Evolutionary conservation across 176 grass and related monocot species (phyloP).

Genomic region (Rhipidocladum racemiflorum): DNA sequence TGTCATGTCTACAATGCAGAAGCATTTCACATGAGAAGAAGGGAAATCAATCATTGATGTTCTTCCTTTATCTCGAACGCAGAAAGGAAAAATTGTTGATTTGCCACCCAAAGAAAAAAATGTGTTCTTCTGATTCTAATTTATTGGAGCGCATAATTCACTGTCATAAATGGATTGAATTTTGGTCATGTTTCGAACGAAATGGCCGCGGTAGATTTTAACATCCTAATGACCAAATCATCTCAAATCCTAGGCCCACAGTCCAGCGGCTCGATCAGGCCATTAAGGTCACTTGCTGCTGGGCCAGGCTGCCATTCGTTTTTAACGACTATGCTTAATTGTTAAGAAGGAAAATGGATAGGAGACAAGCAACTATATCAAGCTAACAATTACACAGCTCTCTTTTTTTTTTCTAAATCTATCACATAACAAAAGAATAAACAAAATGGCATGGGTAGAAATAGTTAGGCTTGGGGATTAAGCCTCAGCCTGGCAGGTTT

Average conservation of each 20-base stretch:
- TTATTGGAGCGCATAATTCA: not conserved
- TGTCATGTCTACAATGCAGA: not conserved
- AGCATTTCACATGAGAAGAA: not conserved
- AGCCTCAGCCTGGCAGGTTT: not conserved
- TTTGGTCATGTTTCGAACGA: not conserved
- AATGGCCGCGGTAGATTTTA: not conserved
- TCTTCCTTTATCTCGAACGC: not conserved
- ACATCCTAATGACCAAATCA: not conserved
- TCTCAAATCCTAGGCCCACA: not conserved
- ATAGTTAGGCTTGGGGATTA: not conserved
- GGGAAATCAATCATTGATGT: not conserved
- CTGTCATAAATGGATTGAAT: not conserved
- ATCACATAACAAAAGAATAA: not conserved
- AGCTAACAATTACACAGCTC: not conserved
- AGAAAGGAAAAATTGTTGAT: too few species aligned
- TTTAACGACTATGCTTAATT: not conserved
- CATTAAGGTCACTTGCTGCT: not conserved
- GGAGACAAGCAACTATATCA: not conserved
- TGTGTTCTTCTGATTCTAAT: not conserved
- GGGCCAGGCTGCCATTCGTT: not conserved
- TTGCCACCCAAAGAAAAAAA: not conserved
- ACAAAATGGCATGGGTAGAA: not conserved
- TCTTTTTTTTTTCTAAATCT: too few species aligned
- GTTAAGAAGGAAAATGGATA: not conserved
- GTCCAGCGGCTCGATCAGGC: not conserved